A percentile compares a stretch with the other conserved stretches of the same genome.
Conservation (phyloP, 2,329 filamentous ascomycete species). For the Fusarium nygamai region DNA sequence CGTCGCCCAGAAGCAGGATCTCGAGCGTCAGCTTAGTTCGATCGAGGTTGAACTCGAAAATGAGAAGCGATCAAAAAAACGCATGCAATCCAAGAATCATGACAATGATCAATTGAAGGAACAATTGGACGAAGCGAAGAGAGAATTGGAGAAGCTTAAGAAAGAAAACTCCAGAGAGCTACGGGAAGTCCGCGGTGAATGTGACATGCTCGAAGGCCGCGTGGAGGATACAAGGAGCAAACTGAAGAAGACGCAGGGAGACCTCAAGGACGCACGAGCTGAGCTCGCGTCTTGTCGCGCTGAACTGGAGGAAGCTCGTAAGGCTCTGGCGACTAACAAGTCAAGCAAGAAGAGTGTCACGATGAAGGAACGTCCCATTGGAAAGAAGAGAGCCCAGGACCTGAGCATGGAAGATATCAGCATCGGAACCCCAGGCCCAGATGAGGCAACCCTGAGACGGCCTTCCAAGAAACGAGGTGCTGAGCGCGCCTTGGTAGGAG, state of each 20-base stretch:
- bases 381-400: conserved; percentile 59
- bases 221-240: conserved; percentile 69
- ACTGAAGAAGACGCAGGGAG: conserved; percentile 74
- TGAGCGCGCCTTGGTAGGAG: conserved; percentile 68
- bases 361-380: conserved; percentile 48
- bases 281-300: conserved; percentile 53
- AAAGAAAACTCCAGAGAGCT: conserved; percentile 63
- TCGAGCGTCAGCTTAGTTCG: conserved; percentile 81
- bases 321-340: conserved; percentile 30
- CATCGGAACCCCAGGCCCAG: conserved; percentile 58
- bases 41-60: conserved; percentile 85
- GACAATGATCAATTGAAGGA: conserved; percentile 55
- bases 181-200: conserved; percentile 69
- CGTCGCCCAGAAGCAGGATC: conserved; percentile 79
- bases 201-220: conserved; percentile 74
- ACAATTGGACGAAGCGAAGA: conserved; percentile 51
- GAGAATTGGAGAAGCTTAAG: conserved; percentile 57
- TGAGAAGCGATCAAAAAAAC: conserved; percentile 63
- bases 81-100: conserved; percentile 45
- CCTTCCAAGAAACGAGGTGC: conserved; percentile 65
- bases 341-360: conserved; percentile 35
- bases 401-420: conserved; percentile 56
- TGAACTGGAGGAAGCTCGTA: conserved; percentile 51
- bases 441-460: conserved; percentile 54
- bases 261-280: conserved; percentile 71